Percentiles rank a stretch among this genome's conserved stretches.
Conservation (phyloP, 2,329 filamentous ascomycete species). For the Fusarium coicis region DNA sequence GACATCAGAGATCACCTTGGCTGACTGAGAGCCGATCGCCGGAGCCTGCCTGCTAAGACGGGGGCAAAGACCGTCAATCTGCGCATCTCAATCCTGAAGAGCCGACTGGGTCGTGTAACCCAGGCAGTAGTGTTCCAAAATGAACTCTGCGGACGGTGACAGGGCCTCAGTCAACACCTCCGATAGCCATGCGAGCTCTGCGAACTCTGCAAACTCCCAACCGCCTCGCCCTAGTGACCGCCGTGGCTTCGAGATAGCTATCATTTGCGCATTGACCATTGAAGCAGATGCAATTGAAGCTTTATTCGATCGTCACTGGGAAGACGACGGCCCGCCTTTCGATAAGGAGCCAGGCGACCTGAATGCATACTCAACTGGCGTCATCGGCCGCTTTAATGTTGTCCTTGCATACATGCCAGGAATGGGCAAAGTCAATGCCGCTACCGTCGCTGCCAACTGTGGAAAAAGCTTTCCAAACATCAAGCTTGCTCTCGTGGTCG, state of each 20-base stretch:
- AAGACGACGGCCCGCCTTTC: rapidly evolving
- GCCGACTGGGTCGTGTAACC: rapidly evolving
- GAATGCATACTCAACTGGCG: background rate
- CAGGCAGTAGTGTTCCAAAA: rapidly evolving
- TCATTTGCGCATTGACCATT: background rate
- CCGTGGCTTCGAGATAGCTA: background rate
- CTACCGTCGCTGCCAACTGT: background rate
- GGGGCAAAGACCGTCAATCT: no score
- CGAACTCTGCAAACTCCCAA: no score
- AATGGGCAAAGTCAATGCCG: background rate
- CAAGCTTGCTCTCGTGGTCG: background rate
- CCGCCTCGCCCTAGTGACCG: background rate
- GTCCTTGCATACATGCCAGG: background rate
- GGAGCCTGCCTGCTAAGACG: background rate
- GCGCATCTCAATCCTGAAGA: rapidly evolving
- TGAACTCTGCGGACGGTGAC: background rate
- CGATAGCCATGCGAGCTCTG: rapidly evolving
- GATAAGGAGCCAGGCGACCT: background rate
- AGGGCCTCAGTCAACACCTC: no score
- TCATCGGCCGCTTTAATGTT: background rate
- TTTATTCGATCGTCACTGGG: background rate
- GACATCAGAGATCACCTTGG: rapidly evolving
- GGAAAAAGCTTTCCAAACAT: background rate
- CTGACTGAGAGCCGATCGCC: background rate
- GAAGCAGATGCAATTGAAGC: background rate